Evolutionary conservation across 2,329 filamentous ascomycete genomes (phyloP).

Genomic region (Rutstroemia sydowiana): DNA sequence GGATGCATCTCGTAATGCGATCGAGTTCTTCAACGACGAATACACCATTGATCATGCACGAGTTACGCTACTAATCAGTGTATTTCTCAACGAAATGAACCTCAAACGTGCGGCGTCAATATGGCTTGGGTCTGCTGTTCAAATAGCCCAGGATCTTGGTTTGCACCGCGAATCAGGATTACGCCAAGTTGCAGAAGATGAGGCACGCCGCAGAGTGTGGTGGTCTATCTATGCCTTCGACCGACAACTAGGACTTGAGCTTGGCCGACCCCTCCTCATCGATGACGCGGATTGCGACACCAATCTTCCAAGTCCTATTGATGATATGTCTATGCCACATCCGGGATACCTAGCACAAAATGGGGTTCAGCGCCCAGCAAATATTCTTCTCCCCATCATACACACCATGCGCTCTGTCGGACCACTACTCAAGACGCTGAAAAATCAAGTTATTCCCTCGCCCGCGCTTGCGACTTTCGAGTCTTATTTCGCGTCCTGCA

Average conservation of each 20-base stretch:
- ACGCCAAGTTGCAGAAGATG: constrained; percentile 67
- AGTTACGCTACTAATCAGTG: constrained; percentile 62
- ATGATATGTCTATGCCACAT: constrained; percentile 65
- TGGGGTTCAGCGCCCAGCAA: constrained; percentile 50
- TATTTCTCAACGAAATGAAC: constrained; percentile 82
- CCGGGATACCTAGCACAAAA: constrained; percentile 41
- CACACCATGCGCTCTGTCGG: constrained; percentile 74
- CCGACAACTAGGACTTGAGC: constrained; percentile 69
- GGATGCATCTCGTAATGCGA: constrained; percentile 59
- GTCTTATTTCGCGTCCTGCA: constrained; percentile 67
- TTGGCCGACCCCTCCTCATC: constrained; percentile 74
- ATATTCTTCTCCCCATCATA: constrained; percentile 70
- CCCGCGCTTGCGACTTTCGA: constrained; percentile 73
- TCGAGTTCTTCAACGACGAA: constrained; percentile 77
- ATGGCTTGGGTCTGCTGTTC: constrained; percentile 74
- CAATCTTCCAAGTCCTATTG: constrained; percentile 67
- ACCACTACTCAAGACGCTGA: constrained; percentile 63
- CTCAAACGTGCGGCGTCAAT: constrained; percentile 77
- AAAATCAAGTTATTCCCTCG: constrained; percentile 56
- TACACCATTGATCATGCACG: constrained; percentile 70
- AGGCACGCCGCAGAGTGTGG: constrained; percentile 85
- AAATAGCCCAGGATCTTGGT: constrained; percentile 76
- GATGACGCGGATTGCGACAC: constrained; percentile 85
- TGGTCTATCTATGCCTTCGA: constrained; percentile 92
- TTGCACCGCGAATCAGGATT: constrained; percentile 68